Evolutionary conservation across 768 basidiomycete genomes (phyloP), one percentile per base, ranked within the genome.

Genomic region (Brasilioporus rufonigricans): DNA sequence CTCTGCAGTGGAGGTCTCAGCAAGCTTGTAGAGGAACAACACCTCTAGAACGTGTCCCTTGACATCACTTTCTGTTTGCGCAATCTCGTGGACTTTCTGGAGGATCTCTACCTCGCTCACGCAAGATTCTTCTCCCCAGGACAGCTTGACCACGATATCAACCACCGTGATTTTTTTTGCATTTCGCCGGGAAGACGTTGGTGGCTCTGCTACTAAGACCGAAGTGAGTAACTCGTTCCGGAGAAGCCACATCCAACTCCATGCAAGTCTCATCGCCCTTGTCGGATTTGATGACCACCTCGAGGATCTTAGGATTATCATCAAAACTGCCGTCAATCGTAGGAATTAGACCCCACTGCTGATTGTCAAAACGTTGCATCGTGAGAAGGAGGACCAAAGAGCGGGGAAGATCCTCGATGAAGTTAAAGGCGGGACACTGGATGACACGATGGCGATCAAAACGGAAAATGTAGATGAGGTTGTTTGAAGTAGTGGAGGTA

Each of bases 381-480:
- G 24, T 26, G 10, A 48, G 26, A 5, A 48, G 36, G 12, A 48
- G n/a, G 1, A 48, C 24, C 12, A 48, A 26, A 48, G 39, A 48
- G 7, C 26, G 48, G 14, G 48, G 48, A 5, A 48, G 48, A 19
- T 48, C 48, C 32, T 48, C 36, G 10, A 48, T 27, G n/a, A 48
- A 48, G 36, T 48, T 48, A 16, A 48, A 10, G 12, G 11, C 26
- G 3, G 35, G 27, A 19, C 18, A 23, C 33, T 19, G 23, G 19
- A 59, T 56, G 13, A 26, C 16, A 6, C n/a, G 0, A 18, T 56
- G 50, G 19, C 43, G 50, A 36, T 59, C 54, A 11, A 45, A 59
- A 18, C 21, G 35, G 50, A 41, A 51, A n/a, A 56, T 12, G 16
- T 5, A n/a, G 5, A 48, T 1, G 7, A 31, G 3, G 19, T 35